Evolutionary conservation across 2,329 filamentous ascomycete genomes (phyloP), one percentile per base, ranked within the genome.

Genomic region (Sporothrix mexicana): DNA sequence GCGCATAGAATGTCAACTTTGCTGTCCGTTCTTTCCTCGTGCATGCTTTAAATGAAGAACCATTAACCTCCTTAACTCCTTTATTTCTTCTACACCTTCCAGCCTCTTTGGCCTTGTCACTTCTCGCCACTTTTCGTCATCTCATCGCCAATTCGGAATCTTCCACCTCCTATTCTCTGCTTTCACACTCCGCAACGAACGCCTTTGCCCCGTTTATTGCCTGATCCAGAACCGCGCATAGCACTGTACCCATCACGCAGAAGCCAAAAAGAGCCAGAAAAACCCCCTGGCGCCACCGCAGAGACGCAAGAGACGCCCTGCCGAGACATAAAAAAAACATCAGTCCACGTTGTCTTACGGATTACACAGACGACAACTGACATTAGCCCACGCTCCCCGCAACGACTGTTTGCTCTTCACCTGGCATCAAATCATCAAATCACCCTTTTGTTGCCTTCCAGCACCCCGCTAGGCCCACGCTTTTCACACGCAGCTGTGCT

Each of bases 191-290:
- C 43, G 43, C 30, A 20, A 13, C 30, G 30, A 49, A n/a, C 25
- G n/a, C 36, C 53, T 3, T 25, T 17, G 23, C 12, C 57, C 69
- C 69, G 45, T 53, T 47, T 41, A 71, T 64, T 71, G 57, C 57
- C 69, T 20, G 45, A 71, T 64, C 25, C 23, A 62, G 69, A 49
- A 25, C 17, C 25, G 69, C 69, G 69, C 69, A 64, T 71, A 49
- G 49, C 53, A 59, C 41, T 51, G 49, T 36, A 59, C 53, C 51
- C 68, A 70, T 25, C 53, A 51, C 51, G 61, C 49, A 9, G 7
- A n/a, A 25, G 12, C 61, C 36, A 25, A 23, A 47, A 47, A 47
- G 13, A 47, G 30, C 30, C 30, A 36, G 30, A 47, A 47, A 47
- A 47, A 7, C 15, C 36, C 61, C 43, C 62, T 67, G 62, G 20